These are phyloP conservation scores for Mycena floridula DNA, from an alignment of 768 basidiomycete species.

Conservation along the genomic window DNA sequence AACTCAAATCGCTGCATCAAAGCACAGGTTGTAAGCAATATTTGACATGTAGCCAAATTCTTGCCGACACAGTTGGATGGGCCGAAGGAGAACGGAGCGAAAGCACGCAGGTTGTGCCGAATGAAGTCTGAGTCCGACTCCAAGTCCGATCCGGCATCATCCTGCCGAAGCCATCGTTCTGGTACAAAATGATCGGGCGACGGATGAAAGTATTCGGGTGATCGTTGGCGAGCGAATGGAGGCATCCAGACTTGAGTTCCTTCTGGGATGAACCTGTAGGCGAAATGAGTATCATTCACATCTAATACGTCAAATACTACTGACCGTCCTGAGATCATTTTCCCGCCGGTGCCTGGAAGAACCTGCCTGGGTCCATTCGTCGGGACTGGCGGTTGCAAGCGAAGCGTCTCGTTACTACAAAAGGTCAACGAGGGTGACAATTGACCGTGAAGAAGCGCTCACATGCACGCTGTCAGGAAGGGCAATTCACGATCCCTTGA, in stretches of 20 bases:
- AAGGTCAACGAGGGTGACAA: background rate
- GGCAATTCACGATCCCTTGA: slow-evolving; percentile 18
- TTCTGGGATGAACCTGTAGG: slow-evolving; percentile 28
- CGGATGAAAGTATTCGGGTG: slow-evolving; percentile 32
- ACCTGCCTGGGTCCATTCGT: slow-evolving; percentile 36
- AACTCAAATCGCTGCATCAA: background rate
- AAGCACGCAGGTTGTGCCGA: slow-evolving; percentile 22
- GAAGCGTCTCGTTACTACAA: slow-evolving; percentile 41
- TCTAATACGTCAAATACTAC: background rate
- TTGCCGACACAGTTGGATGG: slow-evolving; percentile 36
- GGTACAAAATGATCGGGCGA: slow-evolving; percentile 33
- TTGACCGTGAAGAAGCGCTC: slow-evolving; percentile 4
- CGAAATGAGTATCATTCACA: background rate
- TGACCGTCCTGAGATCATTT: slow-evolving; percentile 26
- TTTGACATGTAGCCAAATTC: background rate
- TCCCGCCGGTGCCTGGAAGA: slow-evolving; percentile 20
- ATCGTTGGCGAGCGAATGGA: slow-evolving; percentile 28
- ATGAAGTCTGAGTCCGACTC: slow-evolving; percentile 3
- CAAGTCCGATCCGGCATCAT: too few species aligned
- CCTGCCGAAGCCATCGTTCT: slow-evolving; percentile 29
- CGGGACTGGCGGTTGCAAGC: slow-evolving; percentile 36
- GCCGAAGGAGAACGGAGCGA: slow-evolving; percentile 37
- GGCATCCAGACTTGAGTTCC: slow-evolving; percentile 27
- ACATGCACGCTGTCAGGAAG: slow-evolving; percentile 26
- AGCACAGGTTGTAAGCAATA: background rate